Evolutionary conservation across 805 yeast species (phyloP), one percentile per base, ranked within the genome.

Genomic region (Cyberlindnera euphorbiiphila): DNA sequence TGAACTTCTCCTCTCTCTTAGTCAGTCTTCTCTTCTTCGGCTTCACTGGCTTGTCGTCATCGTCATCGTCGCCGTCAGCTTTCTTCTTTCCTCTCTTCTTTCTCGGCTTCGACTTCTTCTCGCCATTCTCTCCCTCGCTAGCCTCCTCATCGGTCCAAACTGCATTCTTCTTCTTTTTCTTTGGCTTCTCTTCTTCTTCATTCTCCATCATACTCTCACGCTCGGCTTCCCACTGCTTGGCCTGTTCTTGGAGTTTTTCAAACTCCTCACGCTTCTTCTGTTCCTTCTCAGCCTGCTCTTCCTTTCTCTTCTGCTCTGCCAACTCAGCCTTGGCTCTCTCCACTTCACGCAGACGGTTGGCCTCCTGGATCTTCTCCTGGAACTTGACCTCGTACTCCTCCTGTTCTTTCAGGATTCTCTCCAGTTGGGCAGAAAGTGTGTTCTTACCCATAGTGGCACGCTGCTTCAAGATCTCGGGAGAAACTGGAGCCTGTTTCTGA

Each of bases 391-490:
- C 89, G 59, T 71, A 79, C 44, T 72, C 81, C 47, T 69, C 67
- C 47, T 93, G 96, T 47, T 85, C 91, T 18, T 72, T 76, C 35
- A 83, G 64, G 20, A 81, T 76, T 42, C 81, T 74, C 48, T 74
- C 83, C 46, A 93, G 69, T 56, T 88, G 82, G 41, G 75, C 78
- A 44, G 74, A 68, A 56, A 88, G 69, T 0, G 96, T 84, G 39
- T 79, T 76, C 34, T 78, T 71, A 56, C 95, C 96, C 72, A 87
- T 74, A 48, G 75, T 74, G n/a, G 93, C 91, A 63, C 97, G 79
- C 49, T 88, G 81, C 52, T 79, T 81, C 49, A 93, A 68, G 46
- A 89, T 96, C 14, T 76, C 76, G 19, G 82, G 69, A 2, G 94
- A 82, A 57, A 77, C 85, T 23, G 96, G 95, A 9, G 94, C 81